Conservation (phyloP, 352 stramenopile genomes). For the Globisporangium uncinulatum region DNA sequence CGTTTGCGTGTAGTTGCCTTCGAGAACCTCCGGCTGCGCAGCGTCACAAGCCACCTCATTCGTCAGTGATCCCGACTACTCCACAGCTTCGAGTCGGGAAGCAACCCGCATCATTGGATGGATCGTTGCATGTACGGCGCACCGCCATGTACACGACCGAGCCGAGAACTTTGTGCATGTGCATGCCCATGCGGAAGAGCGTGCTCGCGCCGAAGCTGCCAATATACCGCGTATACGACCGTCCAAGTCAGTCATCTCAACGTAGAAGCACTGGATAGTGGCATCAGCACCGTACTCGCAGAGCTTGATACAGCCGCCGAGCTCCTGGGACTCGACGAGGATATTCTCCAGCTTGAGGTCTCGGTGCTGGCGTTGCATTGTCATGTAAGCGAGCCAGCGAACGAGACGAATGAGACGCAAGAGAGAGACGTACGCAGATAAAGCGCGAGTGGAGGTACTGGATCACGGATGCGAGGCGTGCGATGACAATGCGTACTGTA, state of each 20-base stretch:
- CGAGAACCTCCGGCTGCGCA: slow-evolving; percentile 48
- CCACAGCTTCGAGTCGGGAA: neutral
- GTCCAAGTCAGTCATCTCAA: neutral
- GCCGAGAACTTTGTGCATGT: slow-evolving; percentile 75
- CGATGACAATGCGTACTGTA: slow-evolving; percentile 48
- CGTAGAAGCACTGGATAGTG: neutral
- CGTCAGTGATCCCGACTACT: neutral
- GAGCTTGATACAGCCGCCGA: slow-evolving; percentile 60
- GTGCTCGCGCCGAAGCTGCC: slow-evolving; percentile 72
- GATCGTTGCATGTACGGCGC: slow-evolving; percentile 1
- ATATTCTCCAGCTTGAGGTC: slow-evolving; percentile 84
- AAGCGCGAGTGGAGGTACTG: slow-evolving; percentile 78
- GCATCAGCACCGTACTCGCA: slow-evolving; percentile 51
- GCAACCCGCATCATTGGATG: too few relatives aligned
- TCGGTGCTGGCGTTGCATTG: slow-evolving; percentile 34
- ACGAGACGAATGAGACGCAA: neutral
- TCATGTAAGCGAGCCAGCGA: neutral
- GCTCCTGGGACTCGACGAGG: slow-evolving; percentile 46
- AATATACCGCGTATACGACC: neutral
- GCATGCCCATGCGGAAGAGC: slow-evolving; percentile 64
- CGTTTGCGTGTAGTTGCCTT: slow-evolving; percentile 65
- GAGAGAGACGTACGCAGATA: slow-evolving; percentile 51
- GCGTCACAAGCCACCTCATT: neutral
- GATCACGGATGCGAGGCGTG: slow-evolving; percentile 64
- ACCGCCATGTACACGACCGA: slow-evolving; percentile 85